Percentiles rank a stretch among this genome's conserved stretches.
Evolutionary conservation across 2,329 filamentous ascomycete species (phyloP).

Genomic region (Sporothrix sp.): DNA sequence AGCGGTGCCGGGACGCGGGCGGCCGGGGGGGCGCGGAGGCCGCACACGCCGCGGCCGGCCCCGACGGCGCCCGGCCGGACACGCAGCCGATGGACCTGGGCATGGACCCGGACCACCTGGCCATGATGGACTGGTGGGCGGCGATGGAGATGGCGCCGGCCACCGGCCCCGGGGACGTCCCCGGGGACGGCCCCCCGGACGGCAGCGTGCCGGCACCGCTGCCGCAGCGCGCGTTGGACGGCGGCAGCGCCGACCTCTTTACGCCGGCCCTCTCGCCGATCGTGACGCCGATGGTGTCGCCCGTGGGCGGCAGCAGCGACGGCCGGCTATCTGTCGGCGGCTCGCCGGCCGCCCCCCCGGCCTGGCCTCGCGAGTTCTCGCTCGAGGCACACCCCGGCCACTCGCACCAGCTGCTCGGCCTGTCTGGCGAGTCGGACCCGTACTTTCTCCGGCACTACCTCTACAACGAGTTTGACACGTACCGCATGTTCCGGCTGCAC

Average conservation of each 20-base stretch:
- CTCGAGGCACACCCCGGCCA: slow-evolving; percentile 17
- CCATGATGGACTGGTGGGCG: slow-evolving; percentile 5
- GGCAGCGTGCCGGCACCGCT: not conserved
- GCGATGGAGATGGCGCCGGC: slow-evolving; percentile 1
- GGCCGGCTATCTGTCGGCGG: not conserved
- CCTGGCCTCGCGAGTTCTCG: slow-evolving; percentile 16
- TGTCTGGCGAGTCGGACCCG: slow-evolving; percentile 21
- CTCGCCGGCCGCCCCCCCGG: not conserved
- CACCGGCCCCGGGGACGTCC: too few relatives aligned
- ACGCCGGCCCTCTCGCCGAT: not conserved
- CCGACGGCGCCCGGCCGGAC: too few relatives aligned
- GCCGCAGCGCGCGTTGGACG: not conserved
- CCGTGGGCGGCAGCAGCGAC: not conserved
- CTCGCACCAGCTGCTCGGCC: slow-evolving; percentile 19
- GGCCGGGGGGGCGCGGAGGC: not conserved
- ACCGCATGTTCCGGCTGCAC: slow-evolving; percentile 21
- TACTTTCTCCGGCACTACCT: slow-evolving; percentile 19
- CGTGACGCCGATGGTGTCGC: not conserved
- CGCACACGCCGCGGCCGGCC: not conserved
- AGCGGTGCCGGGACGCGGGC: not conserved
- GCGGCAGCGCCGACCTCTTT: not conserved
- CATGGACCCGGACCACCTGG: not conserved
- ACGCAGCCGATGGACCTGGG: not conserved
- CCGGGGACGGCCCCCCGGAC: not conserved
- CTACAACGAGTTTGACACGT: slow-evolving; percentile 18